Conservation (phyloP, 345 rosid genomes). For the Lepidium africanum region DNA sequence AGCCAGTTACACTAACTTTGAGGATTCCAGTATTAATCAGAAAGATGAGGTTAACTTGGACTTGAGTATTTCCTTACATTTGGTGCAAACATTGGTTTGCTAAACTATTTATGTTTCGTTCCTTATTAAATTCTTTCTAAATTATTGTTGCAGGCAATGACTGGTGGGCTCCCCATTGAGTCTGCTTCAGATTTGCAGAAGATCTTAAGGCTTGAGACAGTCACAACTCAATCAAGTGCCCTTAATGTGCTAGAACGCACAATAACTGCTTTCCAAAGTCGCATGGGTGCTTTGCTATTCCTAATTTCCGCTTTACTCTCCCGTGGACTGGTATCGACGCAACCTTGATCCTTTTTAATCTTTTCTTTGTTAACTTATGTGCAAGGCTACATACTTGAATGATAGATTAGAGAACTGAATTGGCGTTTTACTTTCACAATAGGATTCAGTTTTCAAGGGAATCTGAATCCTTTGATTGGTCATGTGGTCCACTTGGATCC, state of each 20-base stretch:
- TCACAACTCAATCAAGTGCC: slow-evolving; percentile 43
- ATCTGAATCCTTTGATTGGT: neutral
- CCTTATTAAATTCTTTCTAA: neutral
- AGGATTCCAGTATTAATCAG: slow-evolving; percentile 25
- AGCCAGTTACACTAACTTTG: slow-evolving; percentile 41
- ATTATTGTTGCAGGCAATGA: slow-evolving; percentile 35
- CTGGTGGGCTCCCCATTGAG: slow-evolving; percentile 63
- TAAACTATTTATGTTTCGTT: neutral
- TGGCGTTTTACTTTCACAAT: neutral
- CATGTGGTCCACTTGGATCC: neutral
- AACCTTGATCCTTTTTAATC: neutral
- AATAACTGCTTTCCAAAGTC: slow-evolving; percentile 76
- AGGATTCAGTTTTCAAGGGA: neutral
- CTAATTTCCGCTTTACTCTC: slow-evolving; percentile 93
- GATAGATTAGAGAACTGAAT: neutral
- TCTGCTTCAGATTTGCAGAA: slow-evolving; percentile 77
- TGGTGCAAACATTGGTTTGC: neutral
- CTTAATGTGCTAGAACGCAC: slow-evolving; percentile 46
- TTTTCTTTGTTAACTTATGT: neutral
- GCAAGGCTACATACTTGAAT: neutral
- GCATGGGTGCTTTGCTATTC: slow-evolving; percentile 92
- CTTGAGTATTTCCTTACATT: neutral
- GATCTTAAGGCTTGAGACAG: slow-evolving; percentile 57
- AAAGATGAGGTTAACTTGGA: slow-evolving; percentile 52
- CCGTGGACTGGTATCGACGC: slow-evolving; percentile 74